Evolutionary conservation across 192 early-diverging fungal genomes (phyloP).

Genomic region (Podila minutissima): DNA sequence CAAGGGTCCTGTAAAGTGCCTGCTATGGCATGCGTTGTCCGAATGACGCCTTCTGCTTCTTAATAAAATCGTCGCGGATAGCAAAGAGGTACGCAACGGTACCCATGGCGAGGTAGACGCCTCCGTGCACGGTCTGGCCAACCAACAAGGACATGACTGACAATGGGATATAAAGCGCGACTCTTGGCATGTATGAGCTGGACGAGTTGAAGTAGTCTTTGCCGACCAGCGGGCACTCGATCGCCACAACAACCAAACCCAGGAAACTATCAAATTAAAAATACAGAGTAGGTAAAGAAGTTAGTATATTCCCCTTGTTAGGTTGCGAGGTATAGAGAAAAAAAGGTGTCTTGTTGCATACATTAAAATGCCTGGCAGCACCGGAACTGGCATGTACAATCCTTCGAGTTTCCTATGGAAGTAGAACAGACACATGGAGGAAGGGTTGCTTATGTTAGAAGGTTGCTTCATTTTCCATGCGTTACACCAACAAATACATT

Average conservation of each 20-base stretch:
- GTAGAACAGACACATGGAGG: not conserved
- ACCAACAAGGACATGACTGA: constrained; percentile 26
- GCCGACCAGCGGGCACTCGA: constrained; percentile 38
- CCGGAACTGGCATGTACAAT: constrained; percentile 28
- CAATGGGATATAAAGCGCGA: constrained; percentile 36
- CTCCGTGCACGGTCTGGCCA: constrained; percentile 42
- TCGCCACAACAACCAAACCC: constrained; percentile 14
- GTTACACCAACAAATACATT: too few relatives aligned
- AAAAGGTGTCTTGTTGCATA: constrained; percentile 2
- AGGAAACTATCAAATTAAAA: constrained; percentile 17
- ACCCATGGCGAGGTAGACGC: constrained; percentile 35
- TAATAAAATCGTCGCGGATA: constrained; percentile 33
- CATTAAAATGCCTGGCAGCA: constrained; percentile 31
- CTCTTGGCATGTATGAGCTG: constrained; percentile 26
- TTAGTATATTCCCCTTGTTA: not conserved
- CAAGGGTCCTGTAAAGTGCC: not conserved
- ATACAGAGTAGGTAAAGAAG: not conserved
- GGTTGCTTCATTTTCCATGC: not conserved
- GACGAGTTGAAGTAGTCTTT: constrained; percentile 24
- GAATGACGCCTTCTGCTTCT: constrained; percentile 12
- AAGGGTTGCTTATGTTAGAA: not conserved
- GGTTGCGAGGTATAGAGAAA: not conserved
- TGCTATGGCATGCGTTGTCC: constrained; percentile 23
- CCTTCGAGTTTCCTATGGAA: constrained; percentile 23
- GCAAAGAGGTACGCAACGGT: constrained; percentile 37